Evolutionary conservation across 768 basidiomycete species (phyloP).

Genomic region (Lentinus brumalis): DNA sequence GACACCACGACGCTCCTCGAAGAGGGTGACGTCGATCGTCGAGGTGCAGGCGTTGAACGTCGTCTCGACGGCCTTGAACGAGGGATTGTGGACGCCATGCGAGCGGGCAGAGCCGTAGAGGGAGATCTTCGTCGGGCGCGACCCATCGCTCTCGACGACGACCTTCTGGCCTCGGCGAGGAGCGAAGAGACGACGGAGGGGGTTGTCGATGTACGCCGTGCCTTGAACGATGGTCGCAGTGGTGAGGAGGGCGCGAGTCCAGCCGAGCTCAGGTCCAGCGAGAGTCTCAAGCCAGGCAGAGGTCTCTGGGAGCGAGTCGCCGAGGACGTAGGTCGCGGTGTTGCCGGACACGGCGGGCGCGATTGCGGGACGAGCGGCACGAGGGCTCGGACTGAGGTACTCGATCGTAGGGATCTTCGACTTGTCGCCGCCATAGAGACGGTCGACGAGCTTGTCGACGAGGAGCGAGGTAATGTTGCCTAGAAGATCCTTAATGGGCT

Average conservation of each 20-base stretch:
- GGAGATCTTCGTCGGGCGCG: slow-evolving; percentile 56
- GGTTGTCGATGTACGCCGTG: slow-evolving; percentile 83
- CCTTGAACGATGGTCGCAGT: slow-evolving; percentile 89
- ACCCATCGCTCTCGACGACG: slow-evolving; percentile 51
- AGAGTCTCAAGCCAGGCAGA: slow-evolving; percentile 82
- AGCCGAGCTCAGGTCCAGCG: slow-evolving; percentile 78
- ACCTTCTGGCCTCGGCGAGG: slow-evolving; percentile 83
- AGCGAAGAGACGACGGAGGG: slow-evolving; percentile 80
- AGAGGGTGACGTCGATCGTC: slow-evolving; percentile 71
- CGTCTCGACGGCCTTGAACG: slow-evolving; percentile 86
- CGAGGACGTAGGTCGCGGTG: slow-evolving; percentile 52
- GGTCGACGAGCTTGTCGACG: slow-evolving; percentile 74
- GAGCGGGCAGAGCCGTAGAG: slow-evolving; percentile 83
- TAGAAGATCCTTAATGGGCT: slow-evolving; percentile 90
- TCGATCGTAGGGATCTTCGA: slow-evolving; percentile 78
- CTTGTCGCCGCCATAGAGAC: slow-evolving; percentile 75
- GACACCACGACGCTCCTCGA: slow-evolving; percentile 77
- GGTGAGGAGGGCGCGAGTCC: slow-evolving; percentile 84
- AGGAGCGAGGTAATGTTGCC: slow-evolving; percentile 84
- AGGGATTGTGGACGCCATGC: slow-evolving; percentile 65
- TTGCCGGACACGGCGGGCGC: slow-evolving; percentile 45
- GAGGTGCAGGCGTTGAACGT: slow-evolving; percentile 53
- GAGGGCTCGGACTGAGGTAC: slow-evolving; percentile 60
- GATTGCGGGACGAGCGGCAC: slow-evolving; percentile 39
- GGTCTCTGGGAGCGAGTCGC: slow-evolving; percentile 54